Conservation (phyloP, 1,139 yeast genomes). For the Pichia sp. region DNA sequence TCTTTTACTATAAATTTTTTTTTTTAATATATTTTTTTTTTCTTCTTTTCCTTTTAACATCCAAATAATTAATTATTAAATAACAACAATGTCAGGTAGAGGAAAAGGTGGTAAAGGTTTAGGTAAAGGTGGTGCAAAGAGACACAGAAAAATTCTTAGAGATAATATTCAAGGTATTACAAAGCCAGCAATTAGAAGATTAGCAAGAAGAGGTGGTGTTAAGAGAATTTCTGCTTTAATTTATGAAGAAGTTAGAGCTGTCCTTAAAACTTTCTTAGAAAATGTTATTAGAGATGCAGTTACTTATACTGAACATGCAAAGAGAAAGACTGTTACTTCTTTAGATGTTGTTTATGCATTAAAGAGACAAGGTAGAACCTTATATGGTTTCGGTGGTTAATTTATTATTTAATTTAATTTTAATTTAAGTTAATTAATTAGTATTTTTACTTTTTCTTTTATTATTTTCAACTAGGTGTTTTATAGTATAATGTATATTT, state of each 20-base stretch:
- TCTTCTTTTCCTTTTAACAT: not conserved
- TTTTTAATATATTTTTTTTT: not conserved
- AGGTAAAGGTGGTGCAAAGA: conserved; percentile 99
- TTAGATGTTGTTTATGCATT: conserved; percentile 98
- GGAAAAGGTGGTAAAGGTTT: conserved; percentile 99
- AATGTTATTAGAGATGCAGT: conserved; percentile 98
- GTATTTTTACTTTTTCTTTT: no score
- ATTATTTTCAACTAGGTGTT: no score
- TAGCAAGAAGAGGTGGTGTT: conserved; percentile 99
- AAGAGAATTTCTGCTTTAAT: conserved; percentile 98
- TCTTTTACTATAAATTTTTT: not conserved
- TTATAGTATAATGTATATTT: no score
- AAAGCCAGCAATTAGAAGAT: conserved; percentile 99
- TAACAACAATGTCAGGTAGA: conserved; percentile 85
- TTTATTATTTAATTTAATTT: no score
- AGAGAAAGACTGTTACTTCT: conserved; percentile 99
- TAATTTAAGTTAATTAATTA: no score
- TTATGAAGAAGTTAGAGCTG: conserved; percentile 98
- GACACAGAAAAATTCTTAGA: conserved; percentile 99
- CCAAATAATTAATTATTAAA: not conserved
- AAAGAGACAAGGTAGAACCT: conserved; percentile 99
- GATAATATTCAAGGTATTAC: conserved; percentile 99
- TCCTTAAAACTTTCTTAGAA: conserved; percentile 91
- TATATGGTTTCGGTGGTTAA: conserved; percentile 99
- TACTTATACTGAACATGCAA: conserved; percentile 99